These are phyloP conservation scores for Cladosporium sp. DNA, from an alignment of 2,329 filamentous ascomycete species.

Conservation along the genomic window DNA sequence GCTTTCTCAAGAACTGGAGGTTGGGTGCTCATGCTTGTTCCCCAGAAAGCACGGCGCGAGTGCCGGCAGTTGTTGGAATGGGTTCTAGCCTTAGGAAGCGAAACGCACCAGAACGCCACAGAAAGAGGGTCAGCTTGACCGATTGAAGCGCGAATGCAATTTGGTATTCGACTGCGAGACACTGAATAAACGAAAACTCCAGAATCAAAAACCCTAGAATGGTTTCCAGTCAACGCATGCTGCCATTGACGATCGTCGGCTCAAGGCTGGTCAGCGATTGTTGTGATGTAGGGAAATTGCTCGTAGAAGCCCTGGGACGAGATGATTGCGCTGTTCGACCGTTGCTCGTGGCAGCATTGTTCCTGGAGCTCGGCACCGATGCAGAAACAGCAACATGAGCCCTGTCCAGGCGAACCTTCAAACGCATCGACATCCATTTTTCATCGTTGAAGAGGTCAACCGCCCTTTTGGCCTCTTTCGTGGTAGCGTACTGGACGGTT, in stretches of 20 bases:
- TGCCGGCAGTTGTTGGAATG: too few relatives aligned
- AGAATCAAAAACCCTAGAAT: too few relatives aligned
- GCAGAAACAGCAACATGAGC: slow-evolving; percentile 20
- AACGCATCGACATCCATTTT: slow-evolving; percentile 21
- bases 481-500: slow-evolving; percentile 24
- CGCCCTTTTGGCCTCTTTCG: slow-evolving; percentile 23
- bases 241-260: slow-evolving; percentile 23
- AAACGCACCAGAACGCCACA: too few relatives aligned
- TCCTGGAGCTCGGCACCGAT: not conserved
- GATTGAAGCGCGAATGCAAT: too few relatives aligned
- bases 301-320: not conserved
- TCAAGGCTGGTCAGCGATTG: slow-evolving; percentile 7
- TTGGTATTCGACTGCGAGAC: too few relatives aligned
- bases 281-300: not conserved
- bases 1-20: too few relatives aligned
- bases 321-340: not conserved
- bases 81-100: too few relatives aligned
- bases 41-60: too few relatives aligned
- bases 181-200: too few relatives aligned
- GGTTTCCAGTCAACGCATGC: not conserved
- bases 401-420: slow-evolving; percentile 26
- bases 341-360: not conserved
- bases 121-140: too few relatives aligned
- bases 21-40: too few relatives aligned
- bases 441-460: slow-evolving; percentile 23